phyloP scores from a whole-genome alignment of 108 stramenopile species.

The Hondaea fermentalgiana region DNA sequence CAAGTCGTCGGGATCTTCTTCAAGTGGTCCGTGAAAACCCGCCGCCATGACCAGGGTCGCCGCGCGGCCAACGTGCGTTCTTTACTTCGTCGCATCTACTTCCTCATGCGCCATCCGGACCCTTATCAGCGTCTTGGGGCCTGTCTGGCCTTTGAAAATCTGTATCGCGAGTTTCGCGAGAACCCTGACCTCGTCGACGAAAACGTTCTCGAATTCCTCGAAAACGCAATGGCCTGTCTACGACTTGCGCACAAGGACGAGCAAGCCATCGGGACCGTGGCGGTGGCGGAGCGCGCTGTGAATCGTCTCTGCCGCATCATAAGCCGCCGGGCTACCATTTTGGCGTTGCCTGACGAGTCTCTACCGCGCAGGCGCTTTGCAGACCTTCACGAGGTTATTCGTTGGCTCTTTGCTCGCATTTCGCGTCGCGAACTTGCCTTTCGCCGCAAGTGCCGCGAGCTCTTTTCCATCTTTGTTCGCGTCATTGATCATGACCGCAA shows the following conservation, averaged over 20 bases:
- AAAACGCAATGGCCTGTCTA: neutral
- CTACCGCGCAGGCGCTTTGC: neutral
- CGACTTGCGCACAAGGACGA: neutral
- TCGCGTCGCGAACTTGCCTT: neutral
- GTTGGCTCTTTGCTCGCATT: neutral
- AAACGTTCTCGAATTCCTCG: neutral
- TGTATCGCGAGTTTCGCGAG: neutral
- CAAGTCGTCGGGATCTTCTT: constrained; percentile 12
- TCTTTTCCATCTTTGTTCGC: neutral
- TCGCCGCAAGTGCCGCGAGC: neutral
- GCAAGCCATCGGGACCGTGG: neutral
- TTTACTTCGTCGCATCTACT: neutral
- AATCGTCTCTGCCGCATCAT: constrained; percentile 11
- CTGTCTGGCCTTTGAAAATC: neutral
- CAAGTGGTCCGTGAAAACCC: constrained; percentile 5
- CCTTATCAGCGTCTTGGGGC: constrained; percentile 4
- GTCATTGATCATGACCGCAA: neutral
- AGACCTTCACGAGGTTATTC: neutral
- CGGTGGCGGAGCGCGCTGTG: neutral
- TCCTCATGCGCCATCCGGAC: constrained; percentile 4
- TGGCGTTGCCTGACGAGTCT: neutral
- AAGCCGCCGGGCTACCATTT: neutral
- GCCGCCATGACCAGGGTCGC: neutral
- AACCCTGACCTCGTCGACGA: neutral
- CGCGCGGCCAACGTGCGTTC: neutral